Conservation (phyloP, 306 rosid species). For the Astragalus membranaceus region DNA sequence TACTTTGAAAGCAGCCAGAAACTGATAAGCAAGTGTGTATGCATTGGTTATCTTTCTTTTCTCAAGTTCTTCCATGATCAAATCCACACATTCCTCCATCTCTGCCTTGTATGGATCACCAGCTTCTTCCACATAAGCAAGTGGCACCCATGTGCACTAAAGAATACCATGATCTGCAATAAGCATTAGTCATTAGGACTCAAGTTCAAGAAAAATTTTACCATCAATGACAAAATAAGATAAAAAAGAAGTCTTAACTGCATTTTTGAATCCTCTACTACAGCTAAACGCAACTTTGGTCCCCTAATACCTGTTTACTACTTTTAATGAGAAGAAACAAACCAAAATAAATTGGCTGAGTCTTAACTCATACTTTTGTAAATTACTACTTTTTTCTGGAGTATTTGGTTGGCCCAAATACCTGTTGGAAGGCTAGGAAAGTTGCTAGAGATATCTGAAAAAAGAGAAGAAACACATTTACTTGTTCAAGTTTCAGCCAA, state of each 20-base stretch:
- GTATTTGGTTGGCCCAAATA: too few relatives aligned
- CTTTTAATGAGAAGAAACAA: too few relatives aligned
- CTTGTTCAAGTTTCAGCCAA: too few relatives aligned
- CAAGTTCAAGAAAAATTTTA: background rate
- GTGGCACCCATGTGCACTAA: constrained; percentile 98
- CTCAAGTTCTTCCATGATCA: constrained; percentile 93
- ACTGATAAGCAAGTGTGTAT: constrained; percentile 93
- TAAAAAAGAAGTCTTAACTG: background rate
- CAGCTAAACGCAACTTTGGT: background rate
- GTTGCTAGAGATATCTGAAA: too few relatives aligned
- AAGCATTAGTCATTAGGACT: constrained; percentile 12
- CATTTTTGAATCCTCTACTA: background rate
- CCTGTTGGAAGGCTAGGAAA: too few relatives aligned
- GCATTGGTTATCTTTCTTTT: constrained; percentile 60
- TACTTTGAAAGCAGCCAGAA: too few relatives aligned
- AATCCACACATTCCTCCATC: constrained; percentile 94
- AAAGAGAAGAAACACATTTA: too few relatives aligned
- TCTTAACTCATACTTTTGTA: too few relatives aligned
- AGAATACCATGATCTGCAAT: constrained; percentile 75
- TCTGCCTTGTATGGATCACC: constrained; percentile 98
- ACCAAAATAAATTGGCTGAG: too few relatives aligned
- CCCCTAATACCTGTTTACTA: background rate
- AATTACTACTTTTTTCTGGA: too few relatives aligned
- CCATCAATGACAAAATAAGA: background rate
- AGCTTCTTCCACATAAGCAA: constrained; percentile 96